These are phyloP conservation scores for Sugiyamaella smithiae DNA, from an alignment of 805 yeast species.

Conservation along the genomic window DNA sequence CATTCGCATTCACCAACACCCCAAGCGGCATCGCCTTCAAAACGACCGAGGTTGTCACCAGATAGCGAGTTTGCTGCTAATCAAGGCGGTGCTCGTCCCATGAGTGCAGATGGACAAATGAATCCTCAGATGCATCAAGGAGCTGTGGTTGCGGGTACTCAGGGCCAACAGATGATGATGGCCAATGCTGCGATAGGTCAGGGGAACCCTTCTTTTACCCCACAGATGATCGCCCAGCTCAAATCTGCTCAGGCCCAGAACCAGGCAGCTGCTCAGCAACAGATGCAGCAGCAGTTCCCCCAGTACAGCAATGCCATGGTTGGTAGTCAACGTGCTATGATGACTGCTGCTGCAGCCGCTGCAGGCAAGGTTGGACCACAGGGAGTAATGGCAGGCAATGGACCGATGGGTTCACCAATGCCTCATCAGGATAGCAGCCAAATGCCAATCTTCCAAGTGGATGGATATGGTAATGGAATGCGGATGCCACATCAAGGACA, in stretches of 20 bases:
- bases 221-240: slow-evolving; percentile 32
- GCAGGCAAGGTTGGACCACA: slow-evolving; percentile 17
- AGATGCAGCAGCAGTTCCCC: slow-evolving; percentile 27
- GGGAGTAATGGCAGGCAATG: slow-evolving; percentile 9
- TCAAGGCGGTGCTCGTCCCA: slow-evolving; percentile 14
- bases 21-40: slow-evolving; percentile 32
- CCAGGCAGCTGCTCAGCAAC: slow-evolving; percentile 15
- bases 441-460: slow-evolving; percentile 23
- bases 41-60: slow-evolving; percentile 37
- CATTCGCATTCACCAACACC: slow-evolving; percentile 31
- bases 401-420: slow-evolving; percentile 19
- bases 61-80: slow-evolving; percentile 27
- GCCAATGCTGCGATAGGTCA: slow-evolving; percentile 3
- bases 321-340: slow-evolving; percentile 29
- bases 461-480: slow-evolving; percentile 20
- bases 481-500: slow-evolving; percentile 20
- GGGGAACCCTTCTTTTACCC: slow-evolving; percentile 24
- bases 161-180: slow-evolving; percentile 26
- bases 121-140: slow-evolving; percentile 30
- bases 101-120: slow-evolving; percentile 17
- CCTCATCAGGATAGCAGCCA: slow-evolving; percentile 15
- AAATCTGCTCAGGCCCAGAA: slow-evolving; percentile 26
- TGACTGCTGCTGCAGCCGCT: slow-evolving; percentile 22
- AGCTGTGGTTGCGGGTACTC: slow-evolving; percentile 29
- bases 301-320: slow-evolving; percentile 22